Evolutionary conservation across 2,329 filamentous ascomycete species (phyloP).

Genomic region (Aspergillus latus): DNA sequence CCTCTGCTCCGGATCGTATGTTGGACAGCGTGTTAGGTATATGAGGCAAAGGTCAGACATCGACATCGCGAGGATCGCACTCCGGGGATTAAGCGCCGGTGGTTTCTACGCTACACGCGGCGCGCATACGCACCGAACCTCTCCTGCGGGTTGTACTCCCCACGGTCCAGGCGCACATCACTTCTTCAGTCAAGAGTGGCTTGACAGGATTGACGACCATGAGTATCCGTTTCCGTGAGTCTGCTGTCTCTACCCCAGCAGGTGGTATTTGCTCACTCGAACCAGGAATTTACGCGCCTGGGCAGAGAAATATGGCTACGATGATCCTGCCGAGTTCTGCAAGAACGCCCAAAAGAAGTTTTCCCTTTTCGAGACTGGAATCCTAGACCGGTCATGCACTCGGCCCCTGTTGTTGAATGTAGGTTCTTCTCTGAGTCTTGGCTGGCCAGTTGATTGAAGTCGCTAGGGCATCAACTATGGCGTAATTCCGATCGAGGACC

Average conservation of each 20-base stretch:
- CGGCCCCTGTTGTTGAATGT: constrained; percentile 63
- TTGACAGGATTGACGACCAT: constrained; percentile 62
- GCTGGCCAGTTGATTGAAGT: constrained; percentile 1
- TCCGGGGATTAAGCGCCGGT: constrained; percentile 65
- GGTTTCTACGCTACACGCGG: constrained; percentile 68
- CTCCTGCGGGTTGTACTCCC: constrained; percentile 57
- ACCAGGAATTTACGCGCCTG: constrained; percentile 53
- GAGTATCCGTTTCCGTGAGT: constrained; percentile 63
- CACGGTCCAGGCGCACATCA: constrained; percentile 65
- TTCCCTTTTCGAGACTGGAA: constrained; percentile 60
- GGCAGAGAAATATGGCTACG: constrained; percentile 63
- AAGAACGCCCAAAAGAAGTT: constrained; percentile 60
- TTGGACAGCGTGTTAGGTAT: constrained; percentile 64
- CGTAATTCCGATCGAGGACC: constrained; percentile 68
- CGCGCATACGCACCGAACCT: constrained; percentile 64
- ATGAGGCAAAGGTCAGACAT: constrained; percentile 53
- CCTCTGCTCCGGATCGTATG: constrained; percentile 59
- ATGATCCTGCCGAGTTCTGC: constrained; percentile 56
- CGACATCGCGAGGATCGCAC: constrained; percentile 58
- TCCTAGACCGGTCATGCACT: constrained; percentile 57
- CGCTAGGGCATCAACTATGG: constrained; percentile 61
- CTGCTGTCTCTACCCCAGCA: too few relatives aligned
- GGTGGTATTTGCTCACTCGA: too few relatives aligned
- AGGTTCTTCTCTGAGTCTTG: constrained; percentile 15
- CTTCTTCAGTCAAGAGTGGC: constrained; percentile 61